Base-by-base conservation (phyloP, 345 rosid genomes). In the Capsella bursapastoris region DNA sequence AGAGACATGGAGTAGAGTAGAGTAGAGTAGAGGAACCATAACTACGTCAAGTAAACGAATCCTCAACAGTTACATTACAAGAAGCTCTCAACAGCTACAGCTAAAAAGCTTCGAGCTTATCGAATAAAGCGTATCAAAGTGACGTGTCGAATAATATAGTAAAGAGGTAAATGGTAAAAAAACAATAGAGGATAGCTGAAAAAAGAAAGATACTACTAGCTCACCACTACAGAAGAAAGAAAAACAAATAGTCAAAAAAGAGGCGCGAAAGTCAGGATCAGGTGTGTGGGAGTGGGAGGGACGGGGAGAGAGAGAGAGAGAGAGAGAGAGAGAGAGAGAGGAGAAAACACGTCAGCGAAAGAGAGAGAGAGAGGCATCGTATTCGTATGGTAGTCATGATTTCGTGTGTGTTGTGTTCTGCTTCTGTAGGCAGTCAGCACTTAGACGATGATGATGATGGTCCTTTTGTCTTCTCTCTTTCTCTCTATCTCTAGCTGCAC, bases 241-340 rank as follows among this genome's bases (percentile, higher is more conserved):
- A 31, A 34, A 5, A 51, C 51, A 67, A 74, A 40, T 16, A 74
- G 73, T 58, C 28, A 67, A 67, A 66, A 74, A 75, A 67, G 68
- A 74, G 78, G 73, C 79, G 79, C 73, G 73, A 75, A 75, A 67
- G 78, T 67, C 61, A 75, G 78, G 78, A 41, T 66, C 78, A 74
- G 73, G 67, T 74, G 37, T 34, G 67, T 74, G 25, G 25, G 25
- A 22, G 72, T 38, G 28, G 38, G 37, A 7, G 22, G 18, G 13
- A 11, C 4, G n/a, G 6, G 8, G 25, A 59, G 43, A 34, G 8
- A 8, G 15, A 22, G 25, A 22, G 25, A 34, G 8, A 22, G 25
- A 35, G 61, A 74, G 66, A 37, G 67, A 29, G 62, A 34, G 8
- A 22, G 25, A 35, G 61, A 74, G 66, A 37, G 67, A 29, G 62